Evolutionary conservation across 495 filamentous ascomycete species (phyloP), one percentile per base, ranked within the genome.

Genomic region (Cenococcum geophilum): DNA sequence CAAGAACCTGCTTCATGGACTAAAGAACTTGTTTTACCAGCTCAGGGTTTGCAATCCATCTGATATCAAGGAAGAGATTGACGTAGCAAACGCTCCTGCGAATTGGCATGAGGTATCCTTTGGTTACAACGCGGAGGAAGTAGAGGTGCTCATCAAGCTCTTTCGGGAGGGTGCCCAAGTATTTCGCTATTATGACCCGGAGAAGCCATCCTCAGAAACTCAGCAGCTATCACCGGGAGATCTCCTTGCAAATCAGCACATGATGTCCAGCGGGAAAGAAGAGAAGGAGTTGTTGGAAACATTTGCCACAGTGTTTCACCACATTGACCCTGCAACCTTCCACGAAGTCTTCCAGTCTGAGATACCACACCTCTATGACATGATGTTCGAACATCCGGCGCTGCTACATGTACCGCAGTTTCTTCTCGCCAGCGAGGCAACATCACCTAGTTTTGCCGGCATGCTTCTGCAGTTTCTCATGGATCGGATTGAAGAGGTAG

Each of bases 321-420:
- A 91, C 74, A 95, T 99, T 67, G 95, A 99, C 70, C 95, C 93
- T 4, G 95, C 95, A 0, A 96, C 92, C 2, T 99, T 99, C 69
- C 89, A 99, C 69, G 95, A 99, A 75, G 91, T 99, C 23, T 99
- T 99, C 73, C 89, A 96, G 65, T 89, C 90, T 11, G 92, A 97
- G 75, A 97, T 99, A 59, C 92, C 92, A 27, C 89, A 88, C 67
- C 83, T 99, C 10, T 96, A 97, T 71, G 88, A 95, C 51, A 95
- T 97, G 80, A 96, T 96, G 79, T 96, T 97, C 73, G 89, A 96
- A 63, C 92, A 99, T 74, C 89, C 90, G 5, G 88, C 91, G 25
- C 80, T 99, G 40, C 80, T 97, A 25, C 93, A 99, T 70, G 84
- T 99, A 23, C 92, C 95, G 0, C 95, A 99, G 70, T 99, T 97